A percentile compares a stretch with the other conserved stretches of the same genome.
phyloP scores from a whole-genome alignment of 805 yeast genomes.

The Pachysolen tannophilus region DNA sequence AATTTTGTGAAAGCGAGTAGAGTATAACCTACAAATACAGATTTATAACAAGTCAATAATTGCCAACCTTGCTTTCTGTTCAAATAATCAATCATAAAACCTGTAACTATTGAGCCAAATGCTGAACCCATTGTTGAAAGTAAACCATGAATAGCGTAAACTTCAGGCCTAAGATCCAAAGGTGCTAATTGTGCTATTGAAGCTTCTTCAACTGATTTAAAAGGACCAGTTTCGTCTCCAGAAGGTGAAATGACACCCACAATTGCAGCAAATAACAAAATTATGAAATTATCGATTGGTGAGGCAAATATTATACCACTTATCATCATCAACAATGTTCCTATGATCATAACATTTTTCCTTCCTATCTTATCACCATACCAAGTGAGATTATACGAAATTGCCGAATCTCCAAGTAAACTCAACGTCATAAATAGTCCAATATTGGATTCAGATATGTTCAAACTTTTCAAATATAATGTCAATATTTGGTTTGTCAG shows the following conservation, averaged over 20 bases:
- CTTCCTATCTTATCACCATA: conserved; percentile 69
- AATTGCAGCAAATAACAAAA: conserved; percentile 64
- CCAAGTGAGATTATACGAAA: conserved; percentile 70
- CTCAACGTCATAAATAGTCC: conserved; percentile 82
- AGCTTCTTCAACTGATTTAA: conserved; percentile 79
- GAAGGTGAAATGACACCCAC: conserved; percentile 84
- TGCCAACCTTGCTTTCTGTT: conserved; percentile 24
- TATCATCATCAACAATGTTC: conserved; percentile 57
- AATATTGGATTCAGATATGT: conserved; percentile 46
- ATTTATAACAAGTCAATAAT: conserved; percentile 40
- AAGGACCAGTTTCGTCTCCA: conserved; percentile 89
- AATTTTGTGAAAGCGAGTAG: conserved; percentile 45
- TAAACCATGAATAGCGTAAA: conserved; percentile 69
- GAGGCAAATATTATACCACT: conserved; percentile 63
- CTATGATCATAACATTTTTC: conserved; percentile 51
- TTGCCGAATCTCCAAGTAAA: conserved; percentile 65
- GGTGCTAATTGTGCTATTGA: conserved; percentile 74
- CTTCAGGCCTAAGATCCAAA: conserved; percentile 52
- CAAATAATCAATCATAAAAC: conserved; percentile 44
- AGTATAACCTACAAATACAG: conserved; percentile 50
- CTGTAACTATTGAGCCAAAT: conserved; percentile 59
- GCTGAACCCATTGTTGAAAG: conserved; percentile 69
- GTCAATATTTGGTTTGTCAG: conserved; percentile 73
- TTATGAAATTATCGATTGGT: conserved; percentile 37
- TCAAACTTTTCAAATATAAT: conserved; percentile 49